Evolutionary conservation across 2,329 filamentous ascomycete species (phyloP), one percentile per base, ranked within the genome.

Genomic region (Ophiobolus disseminans): DNA sequence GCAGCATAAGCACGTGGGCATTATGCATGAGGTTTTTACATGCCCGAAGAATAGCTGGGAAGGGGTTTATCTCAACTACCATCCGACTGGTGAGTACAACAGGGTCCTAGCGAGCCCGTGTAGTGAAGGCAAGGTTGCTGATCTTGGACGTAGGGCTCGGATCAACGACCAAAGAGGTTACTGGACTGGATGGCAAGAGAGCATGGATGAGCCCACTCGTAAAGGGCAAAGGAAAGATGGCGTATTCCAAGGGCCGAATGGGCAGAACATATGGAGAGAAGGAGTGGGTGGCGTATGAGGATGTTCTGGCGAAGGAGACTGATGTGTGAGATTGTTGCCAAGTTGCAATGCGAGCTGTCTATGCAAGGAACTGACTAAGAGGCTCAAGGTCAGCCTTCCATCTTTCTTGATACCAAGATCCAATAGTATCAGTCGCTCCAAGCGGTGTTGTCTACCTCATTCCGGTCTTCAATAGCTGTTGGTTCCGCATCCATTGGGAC

Each of bases 31-130:
- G 32, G 42, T 51, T 4, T 57, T 53, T 34, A 30, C 48, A 7
- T 52, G 49, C 6, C 48, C 48, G 16, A 50, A 47, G 40, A 52
- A 44, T 23, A 36, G 44, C n/a, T 55, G 52, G 52, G 52, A 55
- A 30, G 52, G 45, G n/a, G 37, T 55, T 4, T 55, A 55, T 28
- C 8, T 55, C 1, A 55, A 55, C 25, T 55, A 55, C 23, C 23
- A 43, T 17, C 52, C 52, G 2, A 41, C 43, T 8, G 52, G 52
- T 55, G 31, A 41, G 52, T 47, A 3, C 6, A 13, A n/a, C n/a
- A n/a, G n/a, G n/a, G n/a, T 3, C 14, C 9, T 17, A 4, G n/a
- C 20, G 4, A 20, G n/a, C 19, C 17, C 25, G 13, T 19, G 5
- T 4, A 4, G 20, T 16, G 14, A 21, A 19, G 20, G 34, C 11